Base-by-base conservation (phyloP, 2,329 filamentous ascomycete species). In the Tolypocladium album region DNA sequence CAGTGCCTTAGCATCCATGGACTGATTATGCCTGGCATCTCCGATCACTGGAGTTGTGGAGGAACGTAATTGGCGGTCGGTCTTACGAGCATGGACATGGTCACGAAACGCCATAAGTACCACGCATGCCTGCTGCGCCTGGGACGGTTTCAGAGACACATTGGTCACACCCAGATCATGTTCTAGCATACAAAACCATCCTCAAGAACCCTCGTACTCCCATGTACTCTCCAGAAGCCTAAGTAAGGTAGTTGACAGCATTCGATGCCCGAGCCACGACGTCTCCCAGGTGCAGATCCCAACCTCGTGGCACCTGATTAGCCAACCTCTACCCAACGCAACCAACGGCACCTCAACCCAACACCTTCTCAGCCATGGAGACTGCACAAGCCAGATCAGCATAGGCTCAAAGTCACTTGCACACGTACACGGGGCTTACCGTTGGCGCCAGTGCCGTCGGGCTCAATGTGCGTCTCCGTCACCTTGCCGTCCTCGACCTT, bases 401-500 rank as follows among this genome's bases (percentile, higher is more conserved):
- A 36, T 36, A 13, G 17, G 50, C 9, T 36, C 4, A n/a, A 15
- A 39, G 60, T 12, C 42, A 20, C 20, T 8, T 9, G 31, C 15
- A 36, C n/a, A 6, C 3, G 27, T 1, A 20, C 4, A 13, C 17
- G 38, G 7, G 27, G 50, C 61, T 74, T 78, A 92, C 90, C 88
- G 65, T 88, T 80, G 56, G 92, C 82, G 40, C 91, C 90, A 45
- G 89, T 94, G 76, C 89, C 92, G 74, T 97, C 92, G 13, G 91
- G 88, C 81, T 97, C 93, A 58, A 96, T 84, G 68, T 91, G 85
- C 24, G 88, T 82, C 68, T 87, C 84, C 76, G 88, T 88, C 67
- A 97, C 89, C 76, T 90, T 91, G 66, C 93, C 92, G 67, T 95
- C 78, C 77, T 96, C 87, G 58, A 95, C 79, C 58, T 92, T 82